These are phyloP conservation scores for Ceratocystis diversiconidia DNA, from an alignment of 2,329 filamentous ascomycete genomes.

Conservation along the genomic window DNA sequence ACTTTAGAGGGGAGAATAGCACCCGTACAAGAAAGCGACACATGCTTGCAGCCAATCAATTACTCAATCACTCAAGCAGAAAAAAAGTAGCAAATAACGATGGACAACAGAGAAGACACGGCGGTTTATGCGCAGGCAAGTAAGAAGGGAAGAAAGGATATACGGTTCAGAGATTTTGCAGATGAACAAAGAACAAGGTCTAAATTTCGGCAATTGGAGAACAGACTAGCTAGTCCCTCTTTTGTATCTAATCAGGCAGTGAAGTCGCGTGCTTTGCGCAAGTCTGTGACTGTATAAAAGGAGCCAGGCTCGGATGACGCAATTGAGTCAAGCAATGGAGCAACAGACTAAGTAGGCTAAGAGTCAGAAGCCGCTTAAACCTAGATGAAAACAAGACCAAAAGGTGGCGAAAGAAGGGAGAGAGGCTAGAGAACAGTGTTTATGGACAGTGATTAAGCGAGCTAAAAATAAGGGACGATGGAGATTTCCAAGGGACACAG, in stretches of 20 bases:
- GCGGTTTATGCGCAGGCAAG: no score
- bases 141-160: conserved; percentile 1
- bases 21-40: conserved; percentile 28
- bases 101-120: neutral
- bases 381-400: neutral
- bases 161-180: conserved; percentile 13
- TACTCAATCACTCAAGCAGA: no score
- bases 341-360: neutral
- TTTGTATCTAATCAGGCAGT: no score
- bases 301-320: conserved; percentile 16
- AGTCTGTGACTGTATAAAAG: neutral
- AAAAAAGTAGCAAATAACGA: no score
- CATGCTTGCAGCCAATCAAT: conserved; percentile 21
- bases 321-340: conserved; percentile 12
- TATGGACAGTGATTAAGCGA: neutral
- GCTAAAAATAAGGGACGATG: neutral
- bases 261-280: conserved; percentile 1
- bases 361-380: conserved; percentile 4
- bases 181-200: conserved; percentile 14
- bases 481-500: neutral
- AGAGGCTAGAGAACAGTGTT: neutral
- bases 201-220: no score
- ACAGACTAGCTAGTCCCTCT: no score
- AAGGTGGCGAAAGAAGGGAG: neutral
- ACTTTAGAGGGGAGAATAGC: neutral